Evolutionary conservation across 2,329 filamentous ascomycete species (phyloP), one percentile per base, ranked within the genome.

Genomic region (Talaromyces sp.): DNA sequence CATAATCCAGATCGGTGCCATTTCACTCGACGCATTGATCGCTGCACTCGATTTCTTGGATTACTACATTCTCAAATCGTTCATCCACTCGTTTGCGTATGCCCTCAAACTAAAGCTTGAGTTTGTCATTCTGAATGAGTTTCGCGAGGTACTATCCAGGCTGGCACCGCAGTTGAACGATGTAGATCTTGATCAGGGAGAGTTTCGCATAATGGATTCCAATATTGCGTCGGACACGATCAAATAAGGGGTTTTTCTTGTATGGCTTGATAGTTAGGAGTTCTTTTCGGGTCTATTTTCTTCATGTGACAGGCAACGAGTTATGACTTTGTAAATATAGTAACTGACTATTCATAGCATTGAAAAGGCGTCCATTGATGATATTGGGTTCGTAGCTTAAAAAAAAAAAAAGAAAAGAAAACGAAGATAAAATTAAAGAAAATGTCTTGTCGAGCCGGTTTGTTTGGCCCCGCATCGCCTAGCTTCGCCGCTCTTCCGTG

Each of bases 81-180:
- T 62, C 27, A 49, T 62, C n/a, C 60, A 62, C 14, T 62, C 60
- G 26, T 62, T 62, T 55, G 56, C 59, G 24, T 62, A 62, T 31
- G 56, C 60, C 7, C 32, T 62, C n/a, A 62, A 62, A 41, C 21
- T 62, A 17, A 53, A 55, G 29, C 57, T 62, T 14, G 60, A 62
- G 24, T 62, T 62, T 50, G 60, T 59, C 14, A 62, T 62, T 59
- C 49, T 62, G 21, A 62, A 62, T 29, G 49, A 62, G 35, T 57
- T 62, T 9, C 50, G 38, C 43, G 43, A 49, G 9, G 52, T 62
- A 14, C 31, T 62, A 14, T 49, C 57, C 1, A 49, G 26, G 27
- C 13, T 26, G 9, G 38, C 17, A 46, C 55, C 38, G 26, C 32
- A 26, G 35, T n/a, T n/a, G 31, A 35, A 27, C 10, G 14, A 14